Evolutionary conservation across 495 filamentous ascomycete species (phyloP), one percentile per base, ranked within the genome.

Genomic region (Elaphomyces granulatus): DNA sequence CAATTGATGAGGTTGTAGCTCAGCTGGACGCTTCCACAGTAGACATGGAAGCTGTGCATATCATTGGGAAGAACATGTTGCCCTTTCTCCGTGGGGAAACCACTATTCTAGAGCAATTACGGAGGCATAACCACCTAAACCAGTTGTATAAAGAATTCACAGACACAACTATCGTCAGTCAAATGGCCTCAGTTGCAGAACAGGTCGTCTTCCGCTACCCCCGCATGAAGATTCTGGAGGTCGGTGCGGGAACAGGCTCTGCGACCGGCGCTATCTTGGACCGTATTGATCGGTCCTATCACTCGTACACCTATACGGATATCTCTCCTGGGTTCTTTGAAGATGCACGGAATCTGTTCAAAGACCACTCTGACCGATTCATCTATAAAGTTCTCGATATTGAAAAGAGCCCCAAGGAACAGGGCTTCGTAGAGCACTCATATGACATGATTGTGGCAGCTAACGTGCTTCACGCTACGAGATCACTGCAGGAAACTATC

Each of bases 251-350:
- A 0, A 67, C 67, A 2, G 68, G 68, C 0, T 60, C 55, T 10
- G 49, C 66, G 10, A 70, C 71, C 0, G 51, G 58, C n/a, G 17
- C 33, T 2, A 42, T 69, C 4, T 40, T 65, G 0, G 23, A 32
- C 9, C 42, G 34, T 7, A 28, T 54, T 14, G 45, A 41, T 3
- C 21, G 20, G 1, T 41, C 40, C 0, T 52, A 55, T 38, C 33
- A 48, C 0, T 46, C 47, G 17, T 75, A 75, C 40, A 71, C 64
- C 8, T 71, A 59, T 47, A 74, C 73, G 2, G 70, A 77, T 42
- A 61, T 75, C 15, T 59, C 62, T 2, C 34, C 49, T 4, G 57
- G 45, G 10, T 66, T 63, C 41, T 69, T 76, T 36, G 54, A 56
- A 0, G 19, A 44, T 1, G 49, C 48, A 0, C 40, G 44, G 14